Base-by-base conservation (phyloP, 108 stramenopile species). In the Pseudonitzschia pungens region DNA sequence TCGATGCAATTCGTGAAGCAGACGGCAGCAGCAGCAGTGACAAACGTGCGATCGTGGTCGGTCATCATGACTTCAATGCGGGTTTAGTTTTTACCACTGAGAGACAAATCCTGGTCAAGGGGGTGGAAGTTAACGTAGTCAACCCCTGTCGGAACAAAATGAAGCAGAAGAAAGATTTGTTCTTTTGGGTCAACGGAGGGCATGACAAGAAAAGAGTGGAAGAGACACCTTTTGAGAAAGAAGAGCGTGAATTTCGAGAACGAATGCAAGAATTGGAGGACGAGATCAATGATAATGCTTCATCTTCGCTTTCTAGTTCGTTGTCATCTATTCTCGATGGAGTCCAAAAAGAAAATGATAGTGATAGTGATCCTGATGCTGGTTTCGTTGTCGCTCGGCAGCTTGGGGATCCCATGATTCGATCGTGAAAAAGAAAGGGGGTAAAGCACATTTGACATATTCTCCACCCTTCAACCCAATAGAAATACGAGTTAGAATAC, bases 61-160 rank as follows among this genome's bases (percentile, higher is more conserved):
- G 54, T 24, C 54, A 55, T 22, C 54, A 55, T 22, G 54, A 55
- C 54, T 55, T 24, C 54, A 55, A 55, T 26, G 54, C 54, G 24
- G 54, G 54, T 55, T 20, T 55, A 20, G 10, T 55, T 11, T 55
- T 55, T 20, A 55, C 54, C 20, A 55, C 54, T 24, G 22, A 55
- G 26, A 55, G 54, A 55, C 54, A 55, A 24, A 22, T 55, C 9
- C 24, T 55, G 26, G 26, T 12, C n/a, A 55, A 55, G 2, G 54
- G 26, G 26, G 22, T 24, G 24, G 54, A 55, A 10, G 24, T 55
- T 3, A 55, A 55, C 10, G 24, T 55, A 4, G n/a, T 55, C 24
- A 55, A 55, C 26, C 24, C 54, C 9, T 55, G 16, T 22, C 9
- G 14, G 18, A 55, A 55, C 54, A 55, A 55, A 55, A 24, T 9